phyloP scores from a whole-genome alignment of 169 alveolate species.

The Babesia caballi region DNA sequence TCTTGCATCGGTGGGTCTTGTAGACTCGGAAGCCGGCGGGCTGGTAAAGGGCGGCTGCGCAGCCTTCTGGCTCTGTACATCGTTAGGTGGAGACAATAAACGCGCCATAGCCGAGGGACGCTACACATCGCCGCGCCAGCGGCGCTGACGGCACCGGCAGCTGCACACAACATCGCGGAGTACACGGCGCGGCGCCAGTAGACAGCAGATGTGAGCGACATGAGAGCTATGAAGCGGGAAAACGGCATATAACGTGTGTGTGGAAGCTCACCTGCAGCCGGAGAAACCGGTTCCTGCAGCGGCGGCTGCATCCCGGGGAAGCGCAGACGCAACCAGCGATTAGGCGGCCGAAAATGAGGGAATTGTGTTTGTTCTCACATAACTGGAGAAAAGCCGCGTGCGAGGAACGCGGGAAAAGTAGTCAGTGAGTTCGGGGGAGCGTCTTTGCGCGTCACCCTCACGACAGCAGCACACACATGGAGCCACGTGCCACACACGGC shows the following conservation, averaged over 20 bases:
- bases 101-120: not conserved
- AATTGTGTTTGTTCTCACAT: too few species aligned
- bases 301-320: not conserved
- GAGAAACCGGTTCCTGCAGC: not conserved
- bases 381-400: too few species aligned
- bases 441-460: not conserved
- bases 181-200: not conserved
- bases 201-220: too few species aligned
- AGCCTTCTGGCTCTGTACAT: not conserved
- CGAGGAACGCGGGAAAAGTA: too few species aligned
- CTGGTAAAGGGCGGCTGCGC: not conserved
- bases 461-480: constrained; percentile 2
- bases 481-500: not conserved
- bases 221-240: too few species aligned
- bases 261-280: not conserved
- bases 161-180: not conserved
- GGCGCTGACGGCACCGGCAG: not conserved
- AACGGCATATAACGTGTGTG: too few species aligned
- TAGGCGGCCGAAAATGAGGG: too few species aligned
- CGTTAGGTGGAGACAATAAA: not conserved
- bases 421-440: too few species aligned
- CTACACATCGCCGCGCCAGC: not conserved
- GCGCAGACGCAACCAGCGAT: too few species aligned
- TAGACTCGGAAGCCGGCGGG: constrained; percentile 56
- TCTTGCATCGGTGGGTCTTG: constrained; percentile 4